A percentile compares a stretch with the other conserved stretches of the same genome.
These are phyloP conservation scores for Hordeum pubiflorum DNA, from an alignment of 202 grass and related monocot genomes.

Conservation along the genomic window DNA sequence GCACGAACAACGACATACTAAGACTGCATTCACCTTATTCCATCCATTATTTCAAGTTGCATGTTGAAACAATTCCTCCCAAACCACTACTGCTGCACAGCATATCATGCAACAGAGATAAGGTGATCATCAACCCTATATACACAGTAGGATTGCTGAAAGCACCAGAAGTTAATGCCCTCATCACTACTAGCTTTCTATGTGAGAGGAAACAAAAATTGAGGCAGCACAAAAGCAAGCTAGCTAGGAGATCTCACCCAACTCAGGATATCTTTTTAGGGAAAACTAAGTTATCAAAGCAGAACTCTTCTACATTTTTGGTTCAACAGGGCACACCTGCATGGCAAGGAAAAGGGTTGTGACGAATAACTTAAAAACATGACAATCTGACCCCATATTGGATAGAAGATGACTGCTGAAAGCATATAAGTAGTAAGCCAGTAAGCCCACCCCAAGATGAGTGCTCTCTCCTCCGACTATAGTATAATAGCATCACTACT, in stretches of 20 bases:
- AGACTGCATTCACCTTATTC: not conserved
- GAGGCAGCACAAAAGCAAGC: not conserved
- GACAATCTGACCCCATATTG: not conserved
- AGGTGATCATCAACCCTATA: constrained; percentile 18
- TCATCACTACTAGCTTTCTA: constrained; percentile 5
- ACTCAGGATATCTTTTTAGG: constrained; percentile 19
- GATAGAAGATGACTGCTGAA: not conserved
- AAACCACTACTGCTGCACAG: not conserved
- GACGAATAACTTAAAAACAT: not conserved
- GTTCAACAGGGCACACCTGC: too few species aligned
- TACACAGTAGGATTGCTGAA: constrained; percentile 16
- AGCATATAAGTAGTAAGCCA: not conserved
- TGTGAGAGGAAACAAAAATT: constrained; percentile 12
- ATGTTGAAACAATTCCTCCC: constrained; percentile 20
- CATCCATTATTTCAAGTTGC: constrained; percentile 22
- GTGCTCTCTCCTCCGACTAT: not conserved
- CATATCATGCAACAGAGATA: not conserved
- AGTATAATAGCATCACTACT: not conserved
- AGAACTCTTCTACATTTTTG: not conserved
- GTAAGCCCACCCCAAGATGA: not conserved
- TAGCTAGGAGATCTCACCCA: constrained; percentile 33
- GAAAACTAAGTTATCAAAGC: not conserved
- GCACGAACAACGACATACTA: not conserved
- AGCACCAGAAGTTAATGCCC: not conserved
- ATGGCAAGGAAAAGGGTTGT: not conserved